Conservation (phyloP, 2,329 filamentous ascomycete species). For the Ambrosiella beaveri region DNA sequence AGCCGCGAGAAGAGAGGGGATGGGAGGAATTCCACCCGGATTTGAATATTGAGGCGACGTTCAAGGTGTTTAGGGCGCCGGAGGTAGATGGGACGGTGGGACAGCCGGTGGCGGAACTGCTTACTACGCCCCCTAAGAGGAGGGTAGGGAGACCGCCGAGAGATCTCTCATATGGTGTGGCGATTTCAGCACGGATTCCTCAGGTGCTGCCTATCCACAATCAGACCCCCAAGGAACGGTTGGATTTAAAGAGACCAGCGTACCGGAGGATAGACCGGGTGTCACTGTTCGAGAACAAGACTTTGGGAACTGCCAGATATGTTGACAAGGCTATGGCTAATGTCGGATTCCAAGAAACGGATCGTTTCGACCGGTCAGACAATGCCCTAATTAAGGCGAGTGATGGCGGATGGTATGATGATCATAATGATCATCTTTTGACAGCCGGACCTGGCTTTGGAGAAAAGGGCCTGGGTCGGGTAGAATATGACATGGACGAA, state of each 20-base stretch:
- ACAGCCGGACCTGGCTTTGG: slow-evolving; percentile 17
- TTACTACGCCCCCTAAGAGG: slow-evolving; percentile 25
- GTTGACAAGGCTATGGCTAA: slow-evolving; percentile 94
- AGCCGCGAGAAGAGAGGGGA: slow-evolving; percentile 85
- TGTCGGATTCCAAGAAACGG: slow-evolving; percentile 88
- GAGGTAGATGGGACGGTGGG: slow-evolving; percentile 63
- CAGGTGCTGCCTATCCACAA: slow-evolving; percentile 61
- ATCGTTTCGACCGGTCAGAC: slow-evolving; percentile 67
- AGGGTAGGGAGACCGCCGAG: slow-evolving; percentile 30
- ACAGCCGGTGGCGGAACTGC: slow-evolving; percentile 20
- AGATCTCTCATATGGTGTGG: slow-evolving; percentile 29
- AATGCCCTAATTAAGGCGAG: slow-evolving; percentile 49
- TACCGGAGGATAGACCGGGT: slow-evolving; percentile 68
- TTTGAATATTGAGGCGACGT: slow-evolving; percentile 68
- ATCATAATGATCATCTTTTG: slow-evolving; percentile 18
- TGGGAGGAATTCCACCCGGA: slow-evolving; percentile 98
- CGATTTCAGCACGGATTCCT: slow-evolving; percentile 34
- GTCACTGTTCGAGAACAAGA: slow-evolving; percentile 65
- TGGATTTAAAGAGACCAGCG: slow-evolving; percentile 60
- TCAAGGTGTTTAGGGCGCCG: slow-evolving; percentile 64
- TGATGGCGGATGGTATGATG: slow-evolving; percentile 42
- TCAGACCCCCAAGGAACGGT: slow-evolving; percentile 61
- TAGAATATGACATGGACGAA: slow-evolving; percentile 99
- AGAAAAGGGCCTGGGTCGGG: slow-evolving; percentile 46
- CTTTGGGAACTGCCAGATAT: slow-evolving; percentile 70